Percentiles rank a stretch among this genome's conserved stretches.
Conservation (phyloP, 2,329 filamentous ascomycete genomes). For the Xylariales sp. region DNA sequence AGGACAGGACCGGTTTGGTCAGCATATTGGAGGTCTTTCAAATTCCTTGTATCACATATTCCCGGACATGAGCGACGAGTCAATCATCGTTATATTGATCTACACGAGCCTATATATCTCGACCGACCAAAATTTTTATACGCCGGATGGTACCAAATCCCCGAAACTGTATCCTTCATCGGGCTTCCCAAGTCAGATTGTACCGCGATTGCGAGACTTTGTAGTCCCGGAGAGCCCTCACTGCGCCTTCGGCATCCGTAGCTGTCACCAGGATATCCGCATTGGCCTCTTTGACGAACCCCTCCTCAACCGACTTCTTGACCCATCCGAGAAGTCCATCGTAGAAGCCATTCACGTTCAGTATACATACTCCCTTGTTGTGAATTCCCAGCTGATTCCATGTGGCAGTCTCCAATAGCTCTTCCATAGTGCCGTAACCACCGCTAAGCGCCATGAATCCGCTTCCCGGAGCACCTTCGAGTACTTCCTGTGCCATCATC, state of each 20-base stretch:
- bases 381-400: slow-evolving; percentile 99
- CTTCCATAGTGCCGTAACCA: slow-evolving; percentile 93
- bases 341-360: slow-evolving; percentile 90
- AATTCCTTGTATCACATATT: slow-evolving; percentile 1
- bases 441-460: slow-evolving; percentile 84
- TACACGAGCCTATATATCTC: neutral
- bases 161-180: slow-evolving; percentile 15
- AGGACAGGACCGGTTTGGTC: neutral
- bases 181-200: slow-evolving; percentile 69
- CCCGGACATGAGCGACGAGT: neutral
- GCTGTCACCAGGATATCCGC: slow-evolving; percentile 76
- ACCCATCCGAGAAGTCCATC: slow-evolving; percentile 83
- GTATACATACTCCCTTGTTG: slow-evolving; percentile 68
- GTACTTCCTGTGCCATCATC: slow-evolving; percentile 85
- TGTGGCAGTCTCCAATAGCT: slow-evolving; percentile 84
- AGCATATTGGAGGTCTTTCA: slow-evolving; percentile 6
- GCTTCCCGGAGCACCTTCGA: slow-evolving; percentile 72
- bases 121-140: neutral
- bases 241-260: slow-evolving; percentile 64
- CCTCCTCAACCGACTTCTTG: slow-evolving; percentile 64
- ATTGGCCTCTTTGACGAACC: slow-evolving; percentile 71
- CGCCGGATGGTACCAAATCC: neutral
- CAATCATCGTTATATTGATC: slow-evolving; percentile 1
- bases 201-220: slow-evolving; percentile 69
- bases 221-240: slow-evolving; percentile 68